These are phyloP conservation scores for Debaryomyces robertsiae DNA, from an alignment of 1,139 yeast genomes.

Conservation along the genomic window DNA sequence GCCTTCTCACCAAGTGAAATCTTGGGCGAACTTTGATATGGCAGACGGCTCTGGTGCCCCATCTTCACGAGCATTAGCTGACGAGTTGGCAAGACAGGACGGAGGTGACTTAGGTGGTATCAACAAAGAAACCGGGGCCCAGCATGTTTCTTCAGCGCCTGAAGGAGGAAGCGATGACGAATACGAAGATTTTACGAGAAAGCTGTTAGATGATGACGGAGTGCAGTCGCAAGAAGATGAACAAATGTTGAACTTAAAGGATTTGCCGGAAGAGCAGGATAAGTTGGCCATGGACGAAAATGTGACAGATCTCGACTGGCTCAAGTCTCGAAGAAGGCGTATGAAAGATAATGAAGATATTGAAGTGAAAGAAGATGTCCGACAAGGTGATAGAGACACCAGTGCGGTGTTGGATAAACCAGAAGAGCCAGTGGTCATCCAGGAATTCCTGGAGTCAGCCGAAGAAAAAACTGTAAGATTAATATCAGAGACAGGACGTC, in stretches of 20 bases:
- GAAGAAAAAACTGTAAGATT: constrained; percentile 50
- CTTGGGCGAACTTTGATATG: constrained; percentile 77
- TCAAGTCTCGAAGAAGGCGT: constrained; percentile 72
- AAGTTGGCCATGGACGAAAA: constrained; percentile 50
- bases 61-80: constrained; percentile 38
- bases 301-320: constrained; percentile 87
- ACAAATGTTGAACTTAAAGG: constrained; percentile 22
- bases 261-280: constrained; percentile 21
- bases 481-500: constrained; percentile 72
- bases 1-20: constrained; percentile 62
- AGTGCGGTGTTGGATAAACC: constrained; percentile 8
- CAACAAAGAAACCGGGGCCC: constrained; percentile 11
- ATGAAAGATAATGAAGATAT: constrained; percentile 55
- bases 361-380: constrained; percentile 16
- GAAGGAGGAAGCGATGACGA: constrained; percentile 68
- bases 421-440: constrained; percentile 19
- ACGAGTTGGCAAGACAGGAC: constrained; percentile 36
- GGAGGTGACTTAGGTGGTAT: constrained; percentile 16
- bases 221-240: constrained; percentile 22
- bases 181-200: constrained; percentile 51
- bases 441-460: constrained; percentile 14
- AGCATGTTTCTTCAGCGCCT: constrained; percentile 33
- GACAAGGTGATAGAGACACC: constrained; percentile 7
- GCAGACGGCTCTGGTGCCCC: constrained; percentile 59
- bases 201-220: constrained; percentile 24